Percentiles rank a stretch among this genome's conserved stretches.
These are phyloP conservation scores for Acacia crassicarpa DNA, from an alignment of 306 rosid species.

Conservation along the genomic window DNA sequence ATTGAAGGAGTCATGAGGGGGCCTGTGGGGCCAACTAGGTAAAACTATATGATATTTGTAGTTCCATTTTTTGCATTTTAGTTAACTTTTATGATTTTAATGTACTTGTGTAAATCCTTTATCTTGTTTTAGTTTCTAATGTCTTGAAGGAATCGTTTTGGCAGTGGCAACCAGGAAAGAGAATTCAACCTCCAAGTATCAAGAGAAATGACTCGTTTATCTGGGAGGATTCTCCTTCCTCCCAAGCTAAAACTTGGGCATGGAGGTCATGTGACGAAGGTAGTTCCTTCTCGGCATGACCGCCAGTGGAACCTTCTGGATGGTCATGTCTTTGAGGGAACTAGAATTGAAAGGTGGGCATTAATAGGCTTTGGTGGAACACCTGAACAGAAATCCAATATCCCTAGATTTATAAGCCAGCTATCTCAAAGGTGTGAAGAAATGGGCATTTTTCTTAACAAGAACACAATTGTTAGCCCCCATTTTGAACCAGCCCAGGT, in stretches of 20 bases:
- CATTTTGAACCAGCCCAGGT: constrained; percentile 79
- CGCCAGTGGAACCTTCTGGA: constrained; percentile 92
- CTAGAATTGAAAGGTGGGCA: constrained; percentile 87
- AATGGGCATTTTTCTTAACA: constrained; percentile 82
- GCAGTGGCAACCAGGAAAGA: constrained; percentile 76
- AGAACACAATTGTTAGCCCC: constrained; percentile 67
- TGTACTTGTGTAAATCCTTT: constrained; percentile 24
- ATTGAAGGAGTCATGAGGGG: constrained; percentile 89
- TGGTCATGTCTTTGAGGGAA: constrained; percentile 89
- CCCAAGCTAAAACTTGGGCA: constrained; percentile 95
- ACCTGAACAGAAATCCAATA: constrained; percentile 68
- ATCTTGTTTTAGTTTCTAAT: constrained; percentile 25
- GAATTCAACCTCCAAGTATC: constrained; percentile 88
- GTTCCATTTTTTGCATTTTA: constrained; percentile 18
- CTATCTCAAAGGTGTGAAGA: constrained; percentile 82
- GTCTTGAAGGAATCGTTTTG: constrained; percentile 30
- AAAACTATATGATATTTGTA: constrained; percentile 13
- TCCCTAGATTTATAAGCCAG: constrained; percentile 78
- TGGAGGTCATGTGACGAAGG: constrained; percentile 77
- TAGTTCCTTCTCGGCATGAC: constrained; percentile 81
- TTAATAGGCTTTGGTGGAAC: constrained; percentile 88
- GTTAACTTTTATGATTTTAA: constrained; percentile 6
- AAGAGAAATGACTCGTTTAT: constrained; percentile 79
- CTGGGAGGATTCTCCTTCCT: constrained; percentile 90
- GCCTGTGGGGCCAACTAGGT: constrained; percentile 88